phyloP scores from a whole-genome alignment of 768 basidiomycete species.

The Lactarius quietus region DNA sequence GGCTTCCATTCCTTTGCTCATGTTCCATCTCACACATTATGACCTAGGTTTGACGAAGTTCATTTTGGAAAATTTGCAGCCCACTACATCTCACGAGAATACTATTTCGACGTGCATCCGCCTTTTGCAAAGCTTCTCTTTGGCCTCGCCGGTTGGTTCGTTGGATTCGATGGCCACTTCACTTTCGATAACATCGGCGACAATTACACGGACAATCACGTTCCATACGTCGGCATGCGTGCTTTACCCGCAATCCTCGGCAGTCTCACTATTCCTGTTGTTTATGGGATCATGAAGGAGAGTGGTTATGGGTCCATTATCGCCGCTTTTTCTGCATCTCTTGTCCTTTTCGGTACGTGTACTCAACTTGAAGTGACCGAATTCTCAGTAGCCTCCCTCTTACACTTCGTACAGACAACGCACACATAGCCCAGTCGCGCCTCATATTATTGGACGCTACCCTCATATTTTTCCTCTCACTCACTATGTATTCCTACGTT shows the following conservation, averaged over 20 bases:
- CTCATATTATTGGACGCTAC: conserved; percentile 94
- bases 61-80: conserved; percentile 99
- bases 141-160: conserved; percentile 92
- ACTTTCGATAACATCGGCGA: conserved; percentile 95
- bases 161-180: conserved; percentile 93
- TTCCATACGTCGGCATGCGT: conserved; percentile 93
- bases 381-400: background rate
- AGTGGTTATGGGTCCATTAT: conserved; percentile 92
- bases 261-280: conserved; percentile 83
- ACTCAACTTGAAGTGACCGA: background rate
- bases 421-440: conserved; percentile 93
- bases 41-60: conserved; percentile 87
- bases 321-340: conserved; percentile 80
- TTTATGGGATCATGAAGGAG: conserved; percentile 98
- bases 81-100: conserved; percentile 88
- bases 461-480: conserved; percentile 91
- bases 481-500: conserved; percentile 90
- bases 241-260: conserved; percentile 89
- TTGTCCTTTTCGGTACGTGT: conserved; percentile 83
- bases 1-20: conserved; percentile 1
- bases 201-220: conserved; percentile 78
- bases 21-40: conserved; percentile 9
- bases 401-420: conserved; percentile 64
- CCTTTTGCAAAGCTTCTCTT: conserved; percentile 95
- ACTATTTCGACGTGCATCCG: conserved; percentile 99